Evolutionary conservation across 1,139 yeast genomes (phyloP).

Genomic region (Nadsonia starkeyi-henricii): DNA sequence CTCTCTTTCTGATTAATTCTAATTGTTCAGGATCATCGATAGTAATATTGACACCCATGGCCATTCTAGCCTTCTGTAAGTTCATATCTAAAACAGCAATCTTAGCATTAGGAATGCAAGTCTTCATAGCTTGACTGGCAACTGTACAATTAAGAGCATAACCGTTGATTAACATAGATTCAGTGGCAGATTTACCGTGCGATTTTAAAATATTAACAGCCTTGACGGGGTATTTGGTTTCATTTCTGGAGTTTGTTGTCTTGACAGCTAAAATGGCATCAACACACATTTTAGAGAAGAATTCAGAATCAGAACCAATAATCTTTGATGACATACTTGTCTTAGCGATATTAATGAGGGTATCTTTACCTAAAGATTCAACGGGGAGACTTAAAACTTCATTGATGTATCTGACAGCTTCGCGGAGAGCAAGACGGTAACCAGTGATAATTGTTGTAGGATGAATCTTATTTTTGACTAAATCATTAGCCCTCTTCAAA

Average conservation of each 20-base stretch:
- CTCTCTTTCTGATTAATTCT: conserved; percentile 91
- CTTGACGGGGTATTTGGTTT: conserved; percentile 85
- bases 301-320: conserved; percentile 90
- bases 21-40: conserved; percentile 96
- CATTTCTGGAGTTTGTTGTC: conserved; percentile 80
- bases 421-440: conserved; percentile 82
- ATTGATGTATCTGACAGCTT: conserved; percentile 77
- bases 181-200: conserved; percentile 85
- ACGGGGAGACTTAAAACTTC: conserved; percentile 77
- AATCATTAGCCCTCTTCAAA: conserved; percentile 82
- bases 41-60: conserved; percentile 94
- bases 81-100: conserved; percentile 92
- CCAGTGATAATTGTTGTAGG: conserved; percentile 98
- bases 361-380: conserved; percentile 68
- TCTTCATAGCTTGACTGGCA: conserved; percentile 94
- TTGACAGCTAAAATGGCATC: conserved; percentile 94
- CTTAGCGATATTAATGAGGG: conserved; percentile 70
- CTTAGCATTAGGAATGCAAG: conserved; percentile 55
- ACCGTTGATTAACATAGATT: conserved; percentile 78
- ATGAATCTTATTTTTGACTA: conserved; percentile 86
- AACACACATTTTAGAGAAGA: conserved; percentile 81
- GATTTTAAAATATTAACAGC: conserved; percentile 95
- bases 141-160: conserved; percentile 95
- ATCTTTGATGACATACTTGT: conserved; percentile 96
- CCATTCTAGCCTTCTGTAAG: conserved; percentile 93